phyloP scores from a whole-genome alignment of 106 monocot genomes.

The Dendrobium nobile region DNA sequence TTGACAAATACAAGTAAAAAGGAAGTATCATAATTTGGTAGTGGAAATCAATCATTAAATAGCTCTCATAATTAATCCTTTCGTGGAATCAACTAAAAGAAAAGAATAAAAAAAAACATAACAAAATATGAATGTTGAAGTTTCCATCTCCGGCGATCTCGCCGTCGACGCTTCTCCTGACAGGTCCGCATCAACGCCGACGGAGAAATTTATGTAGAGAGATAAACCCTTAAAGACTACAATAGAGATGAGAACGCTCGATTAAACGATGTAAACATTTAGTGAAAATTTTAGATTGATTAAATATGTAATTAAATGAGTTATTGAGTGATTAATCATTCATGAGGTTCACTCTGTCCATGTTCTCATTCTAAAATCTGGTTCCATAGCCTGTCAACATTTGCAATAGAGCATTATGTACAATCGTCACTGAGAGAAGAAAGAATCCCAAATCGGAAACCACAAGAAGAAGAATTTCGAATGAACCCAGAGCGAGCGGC shows the following conservation, averaged over 20 bases:
- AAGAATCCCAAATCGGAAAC: not conserved
- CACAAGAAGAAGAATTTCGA: not conserved
- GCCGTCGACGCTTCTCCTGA: too few species aligned
- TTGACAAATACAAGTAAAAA: too few species aligned
- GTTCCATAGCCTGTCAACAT: not conserved
- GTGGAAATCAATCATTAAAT: too few species aligned
- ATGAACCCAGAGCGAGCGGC: slow-evolving; percentile 41
- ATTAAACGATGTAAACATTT: not conserved
- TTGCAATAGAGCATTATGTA: slow-evolving; percentile 2
- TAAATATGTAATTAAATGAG: not conserved
- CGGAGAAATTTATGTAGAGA: not conserved
- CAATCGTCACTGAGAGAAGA: not conserved
- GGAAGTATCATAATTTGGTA: too few species aligned
- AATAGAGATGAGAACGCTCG: not conserved
- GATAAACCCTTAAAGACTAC: not conserved
- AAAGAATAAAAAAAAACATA: too few species aligned
- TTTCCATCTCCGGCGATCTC: too few species aligned
- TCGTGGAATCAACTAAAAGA: too few species aligned
- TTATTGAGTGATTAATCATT: not conserved
- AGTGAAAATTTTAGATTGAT: not conserved
- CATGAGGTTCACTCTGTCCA: slow-evolving; percentile 1
- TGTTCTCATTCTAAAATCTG: not conserved
- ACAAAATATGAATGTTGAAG: too few species aligned
- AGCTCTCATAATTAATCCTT: too few species aligned
- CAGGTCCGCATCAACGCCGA: not conserved